Evolutionary conservation across 352 stramenopile species (phyloP), one percentile per base, ranked within the genome.

Genomic region (Pythium rishiriense): DNA sequence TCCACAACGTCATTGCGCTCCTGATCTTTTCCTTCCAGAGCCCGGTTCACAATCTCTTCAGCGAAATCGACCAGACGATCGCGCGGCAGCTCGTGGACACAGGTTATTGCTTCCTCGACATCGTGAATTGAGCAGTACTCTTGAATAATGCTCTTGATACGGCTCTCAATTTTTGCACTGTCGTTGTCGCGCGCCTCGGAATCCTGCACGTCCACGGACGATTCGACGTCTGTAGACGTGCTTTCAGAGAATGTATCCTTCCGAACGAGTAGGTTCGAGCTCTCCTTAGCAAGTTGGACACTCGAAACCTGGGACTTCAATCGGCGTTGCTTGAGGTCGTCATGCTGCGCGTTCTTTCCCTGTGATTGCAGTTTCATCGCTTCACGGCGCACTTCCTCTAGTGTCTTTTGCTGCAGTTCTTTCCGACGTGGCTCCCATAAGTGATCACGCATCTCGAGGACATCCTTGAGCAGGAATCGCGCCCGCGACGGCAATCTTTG

Each of bases 301-400:
- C 87, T 96, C 11, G 87, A 87, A 19, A 94, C 73, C 48, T 90
- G 79, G 0, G 83, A 85, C 66, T 93, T 93, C 29, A 87, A 81
- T 33, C 87, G 85, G 22, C 84, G 85, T 15, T 85, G 69, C 19
- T 74, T 74, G 22, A 96, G 60, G 35, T 94, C 75, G 53, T 94
- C 87, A 66, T 96, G 87, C 64, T 96, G 87, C 2, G 87, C 87
- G 67, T 96, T 96, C 58, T 96, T 94, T 64, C 87, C 87, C 54
- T 91, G 82, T 48, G 83, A 77, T 57, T 94, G 85, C 9, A 96
- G 72, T 60, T 92, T 88, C 58, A 91, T 79, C 14, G 88, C 88
- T 60, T 96, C 88, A 7, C 70, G 78, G 24, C 88, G 83, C 26
- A 96, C 81, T 75, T 96, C 85, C 0, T 93, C 81, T 31, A 96